These are phyloP conservation scores for Wickerhamiella dianesei DNA, from an alignment of 805 yeast genomes.

Conservation along the genomic window DNA sequence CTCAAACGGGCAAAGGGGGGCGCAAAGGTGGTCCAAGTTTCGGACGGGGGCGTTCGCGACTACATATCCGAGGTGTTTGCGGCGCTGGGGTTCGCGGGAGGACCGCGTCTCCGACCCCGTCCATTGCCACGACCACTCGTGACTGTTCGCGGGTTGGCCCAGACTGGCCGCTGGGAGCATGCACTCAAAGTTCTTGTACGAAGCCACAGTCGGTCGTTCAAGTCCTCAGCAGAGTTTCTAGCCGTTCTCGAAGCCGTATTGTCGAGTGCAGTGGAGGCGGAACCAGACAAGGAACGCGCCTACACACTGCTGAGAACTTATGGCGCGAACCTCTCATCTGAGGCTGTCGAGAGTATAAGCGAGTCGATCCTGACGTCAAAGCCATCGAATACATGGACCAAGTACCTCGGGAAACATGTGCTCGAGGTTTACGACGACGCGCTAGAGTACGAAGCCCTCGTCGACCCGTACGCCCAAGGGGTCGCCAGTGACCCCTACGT, in stretches of 20 bases:
- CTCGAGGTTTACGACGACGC: not conserved
- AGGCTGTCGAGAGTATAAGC: not conserved
- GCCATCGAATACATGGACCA: not conserved
- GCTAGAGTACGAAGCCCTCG: not conserved
- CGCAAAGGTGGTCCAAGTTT: not conserved
- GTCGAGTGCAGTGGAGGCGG: not conserved
- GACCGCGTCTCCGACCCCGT: not conserved
- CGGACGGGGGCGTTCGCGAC: not conserved
- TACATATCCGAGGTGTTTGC: not conserved
- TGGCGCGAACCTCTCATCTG: not conserved
- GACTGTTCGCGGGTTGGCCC: not conserved
- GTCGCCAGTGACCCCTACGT: not conserved
- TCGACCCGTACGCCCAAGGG: slow-evolving; percentile 1
- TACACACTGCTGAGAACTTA: not conserved
- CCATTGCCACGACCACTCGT: not conserved
- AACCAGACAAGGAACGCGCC: not conserved
- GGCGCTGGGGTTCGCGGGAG: not conserved
- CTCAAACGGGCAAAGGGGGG: not conserved
- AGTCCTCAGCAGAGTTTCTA: not conserved
- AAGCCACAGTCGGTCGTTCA: not conserved
- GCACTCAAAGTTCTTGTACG: not conserved
- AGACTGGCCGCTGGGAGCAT: not conserved
- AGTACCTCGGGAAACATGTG: not conserved
- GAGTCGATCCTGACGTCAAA: not conserved
- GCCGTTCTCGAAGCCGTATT: not conserved